Percentiles rank a stretch among this genome's conserved stretches.
Conservation (phyloP, 1,284 basidiomycete genomes). For the Marasmius oreades region DNA sequence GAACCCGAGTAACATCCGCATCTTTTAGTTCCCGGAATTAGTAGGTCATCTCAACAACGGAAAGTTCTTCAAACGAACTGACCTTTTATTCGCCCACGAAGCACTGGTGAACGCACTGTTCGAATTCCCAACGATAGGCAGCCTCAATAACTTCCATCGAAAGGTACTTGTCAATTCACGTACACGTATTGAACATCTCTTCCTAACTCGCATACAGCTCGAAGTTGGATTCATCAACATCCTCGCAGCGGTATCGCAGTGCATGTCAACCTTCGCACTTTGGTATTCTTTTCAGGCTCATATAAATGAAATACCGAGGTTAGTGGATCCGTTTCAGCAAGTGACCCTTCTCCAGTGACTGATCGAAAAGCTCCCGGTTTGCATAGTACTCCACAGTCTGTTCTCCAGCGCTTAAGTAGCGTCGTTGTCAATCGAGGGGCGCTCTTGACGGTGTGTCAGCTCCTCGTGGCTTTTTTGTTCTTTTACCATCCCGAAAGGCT, state of each 20-base stretch:
- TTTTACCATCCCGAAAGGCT: background rate
- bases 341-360: background rate
- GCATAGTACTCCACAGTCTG: background rate
- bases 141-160: background rate
- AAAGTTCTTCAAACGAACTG: no score
- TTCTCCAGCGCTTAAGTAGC: background rate
- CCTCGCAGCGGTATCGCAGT: background rate
- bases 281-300: slow-evolving; percentile 2
- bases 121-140: background rate
- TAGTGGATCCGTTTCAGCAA: background rate
- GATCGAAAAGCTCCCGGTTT: background rate
- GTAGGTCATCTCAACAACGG: background rate
- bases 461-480: background rate
- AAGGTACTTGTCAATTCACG: background rate
- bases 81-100: background rate
- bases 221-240: background rate
- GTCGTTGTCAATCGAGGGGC: background rate
- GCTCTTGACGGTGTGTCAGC: background rate
- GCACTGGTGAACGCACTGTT: background rate
- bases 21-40: background rate
- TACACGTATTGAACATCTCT: background rate
- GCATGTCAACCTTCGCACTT: background rate
- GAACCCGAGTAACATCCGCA: background rate
- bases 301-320: background rate
- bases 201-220: background rate